Evolutionary conservation across 805 yeast genomes (phyloP), one percentile per base, ranked within the genome.

Genomic region (Hermanozyma aechmeae): DNA sequence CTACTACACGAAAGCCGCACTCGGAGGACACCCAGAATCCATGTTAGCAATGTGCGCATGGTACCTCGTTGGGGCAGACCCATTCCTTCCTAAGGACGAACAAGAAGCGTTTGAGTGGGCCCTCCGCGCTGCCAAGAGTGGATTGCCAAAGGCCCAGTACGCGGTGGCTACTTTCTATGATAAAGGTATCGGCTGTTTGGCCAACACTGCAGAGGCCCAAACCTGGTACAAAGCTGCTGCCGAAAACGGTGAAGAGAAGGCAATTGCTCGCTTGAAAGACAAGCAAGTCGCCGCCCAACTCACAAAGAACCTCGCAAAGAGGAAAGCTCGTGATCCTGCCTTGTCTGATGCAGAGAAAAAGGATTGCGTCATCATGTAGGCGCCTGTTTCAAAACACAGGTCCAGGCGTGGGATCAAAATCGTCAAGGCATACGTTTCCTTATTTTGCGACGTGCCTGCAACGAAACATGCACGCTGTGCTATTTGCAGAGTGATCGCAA

Each of bases 31-130:
- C 51, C 71, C 94, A 1, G 76, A 72, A 27, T 79, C 95, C 8
- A 92, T 89, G 95, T 64, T 89, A 46, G 87, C 95, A 2, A 65
- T 89, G 61, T 87, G 96, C 53, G 96, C 96, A 2, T 92, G 97
- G 96, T 92, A 89, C 51, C 64, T 89, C 53, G 79, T 85, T 16
- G 98, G 98, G 0, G 77, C 83, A 19, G 87, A 81, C 19, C 87
- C 92, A n/a, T 72, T 71, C 26, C 66, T 92, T 43, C 78, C 76
- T 6, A 71, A 72, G 38, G 89, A 87, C 51, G 81, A 79, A 31
- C 70, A 60, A 30, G 96, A 87, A 54, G 93, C 96, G 1, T 89
- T 79, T 51, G 92, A 84, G 45, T 92, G 97, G 97, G 96, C 96
- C 1, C 60, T 72, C 30, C 66, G 83, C 38, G 89, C 97, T 0